Conservation (phyloP, 495 filamentous ascomycete genomes). For the Friedmanniomyces endolithicus region DNA sequence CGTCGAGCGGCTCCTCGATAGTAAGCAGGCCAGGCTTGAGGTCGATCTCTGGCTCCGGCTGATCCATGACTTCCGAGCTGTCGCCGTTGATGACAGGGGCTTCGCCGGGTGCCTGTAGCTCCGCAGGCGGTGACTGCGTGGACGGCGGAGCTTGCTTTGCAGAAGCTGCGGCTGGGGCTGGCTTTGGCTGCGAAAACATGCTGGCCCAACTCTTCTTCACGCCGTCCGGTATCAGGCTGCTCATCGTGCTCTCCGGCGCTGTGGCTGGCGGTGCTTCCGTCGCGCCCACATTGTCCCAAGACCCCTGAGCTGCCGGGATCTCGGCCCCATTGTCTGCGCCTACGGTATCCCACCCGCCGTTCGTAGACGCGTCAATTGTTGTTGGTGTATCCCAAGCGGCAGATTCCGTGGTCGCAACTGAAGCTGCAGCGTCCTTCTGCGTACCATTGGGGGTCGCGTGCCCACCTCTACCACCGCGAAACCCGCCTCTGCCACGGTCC, state of each 20-base stretch:
- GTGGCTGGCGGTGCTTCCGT: conserved; percentile 26
- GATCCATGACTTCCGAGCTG: neutral
- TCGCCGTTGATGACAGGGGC: neutral
- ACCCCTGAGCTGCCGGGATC: conserved; percentile 12
- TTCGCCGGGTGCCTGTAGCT: conserved; percentile 8
- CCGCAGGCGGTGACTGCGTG: conserved; percentile 15
- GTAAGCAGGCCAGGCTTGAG: neutral
- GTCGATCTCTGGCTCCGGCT: conserved; percentile 1
- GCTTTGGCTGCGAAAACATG: conserved; percentile 43
- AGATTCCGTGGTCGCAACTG: conserved; percentile 27
- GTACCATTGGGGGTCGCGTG: conserved; percentile 40
- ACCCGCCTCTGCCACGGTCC: conserved; percentile 60
- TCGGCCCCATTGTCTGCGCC: conserved; percentile 16
- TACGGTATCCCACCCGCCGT: conserved; percentile 25
- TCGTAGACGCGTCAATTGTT: conserved; percentile 8
- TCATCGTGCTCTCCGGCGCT: conserved; percentile 33
- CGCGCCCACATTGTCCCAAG: conserved; percentile 23
- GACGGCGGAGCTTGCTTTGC: conserved; percentile 25
- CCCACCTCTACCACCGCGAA: conserved; percentile 56
- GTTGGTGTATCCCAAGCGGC: conserved; percentile 25
- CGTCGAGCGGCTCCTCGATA: conserved; percentile 11
- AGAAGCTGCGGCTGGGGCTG: conserved; percentile 21
- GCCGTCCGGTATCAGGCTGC: conserved; percentile 35
- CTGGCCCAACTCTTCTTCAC: conserved; percentile 53
- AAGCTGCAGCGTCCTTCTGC: conserved; percentile 22